Base-by-base conservation (phyloP, 495 filamentous ascomycete species). In the Hypoxylon fragiforme region DNA sequence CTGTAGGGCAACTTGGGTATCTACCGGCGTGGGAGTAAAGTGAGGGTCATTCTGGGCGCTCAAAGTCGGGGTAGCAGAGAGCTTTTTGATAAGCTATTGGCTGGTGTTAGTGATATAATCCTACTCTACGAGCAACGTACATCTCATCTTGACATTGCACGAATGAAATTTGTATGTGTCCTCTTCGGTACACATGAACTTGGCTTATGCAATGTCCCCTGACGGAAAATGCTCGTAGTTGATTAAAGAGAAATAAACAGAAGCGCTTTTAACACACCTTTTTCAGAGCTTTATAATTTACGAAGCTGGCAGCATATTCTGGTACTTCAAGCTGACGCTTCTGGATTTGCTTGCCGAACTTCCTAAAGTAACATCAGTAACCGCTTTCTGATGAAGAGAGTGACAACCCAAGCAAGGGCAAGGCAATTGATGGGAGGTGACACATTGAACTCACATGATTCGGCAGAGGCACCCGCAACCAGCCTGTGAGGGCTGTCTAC, bases 281-380 rank as follows among this genome's bases (percentile, higher is more conserved):
- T 73, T 98, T 98, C 57, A 98, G 78, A 47, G 90, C 92, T 76
- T 98, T 98, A 77, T 98, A 98, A 74, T 98, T 97, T 43, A 97
- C 92, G 69, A 98, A 97, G 73, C 90, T 96, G 42, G 92, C 90
- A 39, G 92, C 94, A 87, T 98, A 98, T 80, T 98, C 94, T 28
- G 94, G 94, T 26, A 98, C 89, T 72, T 98, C 94, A 63, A 98
- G 90, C 78, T 97, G 92, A 70, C 91, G 86, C 80, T 94, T 96
- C 77, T 97, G 95, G 58, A 97, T 94, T 64, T 96, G 88, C 80
- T 98, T 98, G 70, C 94, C 94, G 77, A 97, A 98, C 83, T 98
- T 97, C 94, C 94, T 98, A 49, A 11, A 44, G 41, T 44, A 36
- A 31, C 13, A 50, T 63, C 47, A 63, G 59, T 34, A 21, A 45